Conservation (phyloP, 2,329 filamentous ascomycete genomes). For the Taxawa tesnikishii region DNA sequence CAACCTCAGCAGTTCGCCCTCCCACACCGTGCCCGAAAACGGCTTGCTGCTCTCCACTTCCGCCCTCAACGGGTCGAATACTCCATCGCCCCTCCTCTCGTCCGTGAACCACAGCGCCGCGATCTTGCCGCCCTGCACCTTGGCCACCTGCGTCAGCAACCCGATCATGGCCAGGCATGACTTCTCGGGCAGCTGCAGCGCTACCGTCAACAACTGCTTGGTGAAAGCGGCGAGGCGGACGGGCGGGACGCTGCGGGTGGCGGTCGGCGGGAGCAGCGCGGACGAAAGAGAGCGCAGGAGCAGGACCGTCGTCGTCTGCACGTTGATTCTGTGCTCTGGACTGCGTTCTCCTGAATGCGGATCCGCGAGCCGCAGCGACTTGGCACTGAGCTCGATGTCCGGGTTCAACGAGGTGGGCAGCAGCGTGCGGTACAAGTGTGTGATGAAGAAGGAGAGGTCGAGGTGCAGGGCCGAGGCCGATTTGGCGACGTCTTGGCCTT, state of each 20-base stretch:
- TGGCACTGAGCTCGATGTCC: constrained; percentile 72
- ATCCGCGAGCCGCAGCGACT: constrained; percentile 19
- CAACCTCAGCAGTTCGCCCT: constrained; percentile 70
- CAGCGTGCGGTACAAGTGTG: constrained; percentile 80
- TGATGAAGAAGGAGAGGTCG: constrained; percentile 90
- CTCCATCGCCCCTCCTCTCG: constrained; percentile 81
- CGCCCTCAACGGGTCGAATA: constrained; percentile 60
- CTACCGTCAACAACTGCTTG: constrained; percentile 74
- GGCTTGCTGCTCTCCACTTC: constrained; percentile 82
- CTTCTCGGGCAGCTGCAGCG: constrained; percentile 84
- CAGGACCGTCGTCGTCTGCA: constrained; percentile 87
- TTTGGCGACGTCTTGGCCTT: constrained; percentile 84
- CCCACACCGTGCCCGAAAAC: constrained; percentile 84
- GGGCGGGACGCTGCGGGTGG: constrained; percentile 64
- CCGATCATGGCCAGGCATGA: constrained; percentile 69
- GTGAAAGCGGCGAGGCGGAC: constrained; percentile 80
- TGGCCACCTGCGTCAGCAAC: constrained; percentile 64
- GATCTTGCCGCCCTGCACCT: constrained; percentile 72
- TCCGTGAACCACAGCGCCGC: constrained; percentile 87
- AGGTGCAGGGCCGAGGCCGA: constrained; percentile 71
- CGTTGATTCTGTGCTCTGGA: constrained; percentile 66
- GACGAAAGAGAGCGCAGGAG: constrained; percentile 77
- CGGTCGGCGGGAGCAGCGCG: constrained; percentile 63
- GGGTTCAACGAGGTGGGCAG: constrained; percentile 67
- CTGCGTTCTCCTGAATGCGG: background rate